These are phyloP conservation scores for Striga hermonthica DNA, from an alignment of 305 asterid genomes.

Conservation along the genomic window DNA sequence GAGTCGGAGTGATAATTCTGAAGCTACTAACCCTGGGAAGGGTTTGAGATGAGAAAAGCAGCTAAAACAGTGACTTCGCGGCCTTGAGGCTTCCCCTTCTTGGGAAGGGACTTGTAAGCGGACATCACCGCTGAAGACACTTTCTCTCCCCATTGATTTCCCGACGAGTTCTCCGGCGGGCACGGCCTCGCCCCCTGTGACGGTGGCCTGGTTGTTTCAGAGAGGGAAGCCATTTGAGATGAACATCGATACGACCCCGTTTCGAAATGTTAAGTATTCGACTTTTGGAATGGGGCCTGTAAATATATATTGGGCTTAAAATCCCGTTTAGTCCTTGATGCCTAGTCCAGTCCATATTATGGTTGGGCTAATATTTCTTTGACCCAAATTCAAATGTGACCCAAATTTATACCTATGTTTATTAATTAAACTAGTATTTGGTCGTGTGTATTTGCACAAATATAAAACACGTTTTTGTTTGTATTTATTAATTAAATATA, in stretches of 20 bases:
- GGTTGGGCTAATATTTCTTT: no score
- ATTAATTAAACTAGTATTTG: no score
- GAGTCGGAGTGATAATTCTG: not conserved
- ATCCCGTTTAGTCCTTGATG: no score
- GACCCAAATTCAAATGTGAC: no score
- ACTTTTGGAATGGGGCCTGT: no score
- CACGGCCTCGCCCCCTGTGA: constrained; percentile 30
- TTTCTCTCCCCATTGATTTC: constrained; percentile 50
- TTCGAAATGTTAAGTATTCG: not conserved
- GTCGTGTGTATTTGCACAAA: no score
- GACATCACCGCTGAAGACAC: constrained; percentile 53
- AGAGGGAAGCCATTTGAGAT: constrained; percentile 35
- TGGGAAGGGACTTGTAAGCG: constrained; percentile 54
- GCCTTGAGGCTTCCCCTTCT: constrained; percentile 96
- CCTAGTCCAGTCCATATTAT: no score
- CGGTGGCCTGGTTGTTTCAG: constrained; percentile 26
- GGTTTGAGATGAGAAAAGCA: constrained; percentile 68
- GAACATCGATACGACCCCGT: constrained; percentile 7
- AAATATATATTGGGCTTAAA: no score
- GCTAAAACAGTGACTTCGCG: constrained; percentile 91
- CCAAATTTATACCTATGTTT: no score
- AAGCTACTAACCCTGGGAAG: constrained; percentile 52
- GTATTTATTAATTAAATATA: no score
- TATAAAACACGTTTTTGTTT: no score
- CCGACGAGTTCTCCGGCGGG: constrained; percentile 32